A percentile compares a stretch with the other conserved stretches of the same genome.
Conservation (phyloP, 176 grass and related monocot species). For the Bonia amplexicaulis region DNA sequence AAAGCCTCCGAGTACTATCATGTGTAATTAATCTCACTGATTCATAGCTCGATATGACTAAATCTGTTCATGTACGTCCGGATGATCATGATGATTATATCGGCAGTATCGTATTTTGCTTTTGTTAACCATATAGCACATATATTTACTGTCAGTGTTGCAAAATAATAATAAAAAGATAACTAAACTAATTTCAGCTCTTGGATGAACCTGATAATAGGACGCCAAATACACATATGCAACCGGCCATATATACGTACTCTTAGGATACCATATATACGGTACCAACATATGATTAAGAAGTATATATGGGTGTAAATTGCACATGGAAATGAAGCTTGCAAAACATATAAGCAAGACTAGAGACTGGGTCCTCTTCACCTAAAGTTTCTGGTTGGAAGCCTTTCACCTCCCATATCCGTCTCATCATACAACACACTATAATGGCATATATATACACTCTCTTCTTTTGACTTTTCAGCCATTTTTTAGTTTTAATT, state of each 20-base stretch:
- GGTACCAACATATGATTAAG: background rate
- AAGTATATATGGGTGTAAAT: background rate
- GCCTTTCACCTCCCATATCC: constrained; percentile 17
- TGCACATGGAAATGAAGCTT: background rate
- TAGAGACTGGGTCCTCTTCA: background rate
- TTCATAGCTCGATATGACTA: background rate
- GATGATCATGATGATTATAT: background rate
- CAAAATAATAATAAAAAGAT: background rate
- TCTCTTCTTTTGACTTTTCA: too few species aligned
- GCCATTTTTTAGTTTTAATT: too few species aligned
- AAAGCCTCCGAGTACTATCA: background rate
- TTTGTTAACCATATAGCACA: background rate
- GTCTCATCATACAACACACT: background rate
- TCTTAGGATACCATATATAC: background rate
- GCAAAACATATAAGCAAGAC: background rate
- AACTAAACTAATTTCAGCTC: background rate
- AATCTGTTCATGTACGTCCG: background rate
- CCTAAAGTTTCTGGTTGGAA: constrained; percentile 22
- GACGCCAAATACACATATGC: background rate
- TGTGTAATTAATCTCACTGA: background rate
- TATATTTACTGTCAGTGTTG: background rate
- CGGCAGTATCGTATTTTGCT: background rate
- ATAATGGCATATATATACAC: background rate
- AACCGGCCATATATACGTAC: background rate
- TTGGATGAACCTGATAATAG: background rate